Conservation (phyloP, 2,329 filamentous ascomycete species). For the Raffaelea deltoideospora region DNA sequence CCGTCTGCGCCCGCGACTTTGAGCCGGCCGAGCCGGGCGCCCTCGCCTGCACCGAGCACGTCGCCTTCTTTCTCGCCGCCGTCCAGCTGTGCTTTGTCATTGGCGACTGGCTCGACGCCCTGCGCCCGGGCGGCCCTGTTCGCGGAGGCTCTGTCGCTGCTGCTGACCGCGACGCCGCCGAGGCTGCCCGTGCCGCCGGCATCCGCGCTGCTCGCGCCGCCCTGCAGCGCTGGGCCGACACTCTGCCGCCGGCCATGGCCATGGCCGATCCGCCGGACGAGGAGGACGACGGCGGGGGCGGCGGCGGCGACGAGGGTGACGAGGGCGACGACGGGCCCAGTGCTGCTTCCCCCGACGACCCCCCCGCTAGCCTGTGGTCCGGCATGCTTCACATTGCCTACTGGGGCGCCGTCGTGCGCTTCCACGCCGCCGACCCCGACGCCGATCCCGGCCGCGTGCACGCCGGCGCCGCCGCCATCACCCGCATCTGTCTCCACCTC, state of each 20-base stretch:
- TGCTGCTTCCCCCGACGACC: background rate
- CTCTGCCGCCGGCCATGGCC: background rate
- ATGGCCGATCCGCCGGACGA: too few species aligned
- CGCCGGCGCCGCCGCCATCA: background rate
- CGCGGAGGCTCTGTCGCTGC: too few species aligned
- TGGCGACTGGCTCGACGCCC: background rate
- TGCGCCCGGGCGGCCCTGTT: background rate
- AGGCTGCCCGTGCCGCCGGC: background rate
- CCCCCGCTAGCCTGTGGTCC: background rate
- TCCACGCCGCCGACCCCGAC: background rate
- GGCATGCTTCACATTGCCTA: background rate
- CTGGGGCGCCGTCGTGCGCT: background rate
- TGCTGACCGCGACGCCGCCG: too few species aligned
- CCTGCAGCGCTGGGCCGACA: background rate
- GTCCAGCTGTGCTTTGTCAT: background rate
- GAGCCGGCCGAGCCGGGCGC: background rate
- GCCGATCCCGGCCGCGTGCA: background rate
- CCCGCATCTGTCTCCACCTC: background rate
- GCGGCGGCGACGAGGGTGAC: too few species aligned
- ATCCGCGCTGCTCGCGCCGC: background rate
- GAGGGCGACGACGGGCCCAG: too few species aligned
- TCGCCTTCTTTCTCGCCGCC: background rate
- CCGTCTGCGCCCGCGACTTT: background rate
- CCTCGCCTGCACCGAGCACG: background rate
- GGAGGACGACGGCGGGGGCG: too few species aligned